Conservation (phyloP, 768 basidiomycete genomes). For the Agaricus bisporus region DNA sequence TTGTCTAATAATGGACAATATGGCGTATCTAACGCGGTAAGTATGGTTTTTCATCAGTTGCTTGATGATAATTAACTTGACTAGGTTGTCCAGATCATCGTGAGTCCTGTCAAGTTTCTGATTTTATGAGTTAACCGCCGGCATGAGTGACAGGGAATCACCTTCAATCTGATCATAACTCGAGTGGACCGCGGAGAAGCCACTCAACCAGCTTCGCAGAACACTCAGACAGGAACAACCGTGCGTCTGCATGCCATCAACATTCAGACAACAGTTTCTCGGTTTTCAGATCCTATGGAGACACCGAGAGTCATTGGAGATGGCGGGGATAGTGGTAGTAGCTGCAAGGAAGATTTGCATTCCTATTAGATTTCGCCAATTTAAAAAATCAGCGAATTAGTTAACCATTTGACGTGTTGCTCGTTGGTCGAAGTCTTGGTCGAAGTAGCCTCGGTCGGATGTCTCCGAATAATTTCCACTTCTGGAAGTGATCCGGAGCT, state of each 20-base stretch:
- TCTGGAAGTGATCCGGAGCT: not conserved
- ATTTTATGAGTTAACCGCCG: not conserved
- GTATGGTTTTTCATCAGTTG: constrained; percentile 6
- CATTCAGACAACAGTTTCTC: constrained; percentile 5
- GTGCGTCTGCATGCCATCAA: constrained; percentile 3
- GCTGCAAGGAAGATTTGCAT: not conserved
- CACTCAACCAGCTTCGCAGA: constrained; percentile 8
- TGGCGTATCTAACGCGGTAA: constrained; percentile 31
- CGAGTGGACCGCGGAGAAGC: constrained; percentile 15
- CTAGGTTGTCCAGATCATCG: constrained; percentile 38
- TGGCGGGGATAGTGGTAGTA: not conserved
- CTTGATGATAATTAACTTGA: not conserved
- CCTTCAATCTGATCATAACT: constrained; percentile 21
- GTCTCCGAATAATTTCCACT: not conserved
- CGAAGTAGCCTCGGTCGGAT: too few relatives aligned
- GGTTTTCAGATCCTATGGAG: not conserved
- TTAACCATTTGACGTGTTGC: too few relatives aligned
- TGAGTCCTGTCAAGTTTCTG: constrained; percentile 11
- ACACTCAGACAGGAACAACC: constrained; percentile 1
- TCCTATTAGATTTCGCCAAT: not conserved
- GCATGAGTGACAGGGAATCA: constrained; percentile 17
- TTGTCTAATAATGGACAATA: constrained; percentile 31
- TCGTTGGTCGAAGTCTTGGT: too few relatives aligned
- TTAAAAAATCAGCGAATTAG: too few relatives aligned
- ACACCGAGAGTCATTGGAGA: not conserved